Conservation (phyloP, 2,329 filamentous ascomycete species). For the Diaporthe longicolla region DNA sequence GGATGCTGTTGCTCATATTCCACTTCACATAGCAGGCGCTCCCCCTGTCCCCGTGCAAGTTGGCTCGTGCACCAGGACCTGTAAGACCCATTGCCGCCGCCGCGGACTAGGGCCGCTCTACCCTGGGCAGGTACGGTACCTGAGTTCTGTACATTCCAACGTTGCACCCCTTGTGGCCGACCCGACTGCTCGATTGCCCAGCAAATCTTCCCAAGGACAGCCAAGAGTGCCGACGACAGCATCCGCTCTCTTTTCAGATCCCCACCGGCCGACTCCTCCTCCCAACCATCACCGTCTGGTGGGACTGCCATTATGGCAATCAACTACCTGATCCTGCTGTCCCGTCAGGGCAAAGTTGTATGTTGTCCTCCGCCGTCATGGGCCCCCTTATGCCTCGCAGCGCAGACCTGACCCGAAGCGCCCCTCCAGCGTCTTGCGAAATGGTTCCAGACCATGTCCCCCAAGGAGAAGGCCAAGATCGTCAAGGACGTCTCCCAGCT, state of each 20-base stretch:
- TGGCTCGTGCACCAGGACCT: slow-evolving; percentile 1
- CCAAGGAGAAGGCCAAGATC: slow-evolving; percentile 99
- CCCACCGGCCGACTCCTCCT: background rate
- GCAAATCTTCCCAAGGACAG: slow-evolving; percentile 21
- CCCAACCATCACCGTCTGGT: slow-evolving; percentile 27
- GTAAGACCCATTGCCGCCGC: slow-evolving; percentile 1
- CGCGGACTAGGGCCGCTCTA: slow-evolving; percentile 12
- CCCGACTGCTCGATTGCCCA: slow-evolving; percentile 28
- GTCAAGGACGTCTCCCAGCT: slow-evolving; percentile 99
- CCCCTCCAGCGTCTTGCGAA: slow-evolving; percentile 88
- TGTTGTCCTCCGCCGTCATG: slow-evolving; percentile 63
- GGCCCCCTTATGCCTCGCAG: slow-evolving; percentile 49
- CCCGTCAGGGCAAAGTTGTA: slow-evolving; percentile 99
- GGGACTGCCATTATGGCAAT: slow-evolving; percentile 43
- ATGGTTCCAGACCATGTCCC: slow-evolving; percentile 98
- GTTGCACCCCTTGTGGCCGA: slow-evolving; percentile 26
- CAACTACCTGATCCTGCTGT: slow-evolving; percentile 97
- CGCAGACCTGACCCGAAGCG: slow-evolving; percentile 39
- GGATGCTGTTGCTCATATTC: too few species aligned
- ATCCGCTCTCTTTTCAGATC: background rate
- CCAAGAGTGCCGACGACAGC: slow-evolving; percentile 15
- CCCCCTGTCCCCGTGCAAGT: background rate
- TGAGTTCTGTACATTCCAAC: background rate
- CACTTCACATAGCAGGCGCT: too few species aligned
- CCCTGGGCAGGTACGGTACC: too few species aligned